Base-by-base conservation (phyloP, 176 grass and related monocot species). In the Musa acuminata region DNA sequence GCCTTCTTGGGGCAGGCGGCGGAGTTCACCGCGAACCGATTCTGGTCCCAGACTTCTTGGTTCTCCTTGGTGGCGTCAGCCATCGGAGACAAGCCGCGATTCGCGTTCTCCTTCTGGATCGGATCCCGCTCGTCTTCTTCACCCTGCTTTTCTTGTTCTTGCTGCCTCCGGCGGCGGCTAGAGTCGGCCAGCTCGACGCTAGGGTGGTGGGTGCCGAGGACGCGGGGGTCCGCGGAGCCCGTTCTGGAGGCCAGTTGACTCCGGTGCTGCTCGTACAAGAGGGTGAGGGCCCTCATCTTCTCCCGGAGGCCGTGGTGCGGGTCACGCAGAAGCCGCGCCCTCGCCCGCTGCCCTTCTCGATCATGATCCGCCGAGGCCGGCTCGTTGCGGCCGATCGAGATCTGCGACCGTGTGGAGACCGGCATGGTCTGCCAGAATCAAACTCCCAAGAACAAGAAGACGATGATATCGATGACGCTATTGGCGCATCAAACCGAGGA, bases 241-340 rank as follows among this genome's bases (percentile, higher is more conserved):
- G 51, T 55, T 13, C 72, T 55, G 8, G 84, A 62, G 64, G 84
- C 84, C 25, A 81, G 63, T 23, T 84, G 82, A 80, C 78, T 80
- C 80, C 88, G 87, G 2, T 98, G 90, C 84, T 98, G 86, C 86
- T 98, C 86, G 77, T 87, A 98, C 21, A 75, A 50, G 52, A 85
- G 78, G 27, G 84, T 91, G 84, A 99, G 88, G 2, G 73, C 81
- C 16, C 70, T 80, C 84, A 99, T 75, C 88, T 91, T 99, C 58
- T 94, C 90, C 73, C 87, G 87, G 63, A 99, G 90, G n/a, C 82
- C 80, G 52, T 89, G 84, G 77, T 99, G 90, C 48, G 83, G 72
- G 57, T 85, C 86, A 9, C 71, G 52, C n/a, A 82, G 69, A 48
- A 83, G 62, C 12, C 71, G 53, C 58, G 52, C 75, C 26, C 27